Evolutionary conservation across 768 basidiomycete species (phyloP), one percentile per base, ranked within the genome.

Genomic region (Leccinum broughii): DNA sequence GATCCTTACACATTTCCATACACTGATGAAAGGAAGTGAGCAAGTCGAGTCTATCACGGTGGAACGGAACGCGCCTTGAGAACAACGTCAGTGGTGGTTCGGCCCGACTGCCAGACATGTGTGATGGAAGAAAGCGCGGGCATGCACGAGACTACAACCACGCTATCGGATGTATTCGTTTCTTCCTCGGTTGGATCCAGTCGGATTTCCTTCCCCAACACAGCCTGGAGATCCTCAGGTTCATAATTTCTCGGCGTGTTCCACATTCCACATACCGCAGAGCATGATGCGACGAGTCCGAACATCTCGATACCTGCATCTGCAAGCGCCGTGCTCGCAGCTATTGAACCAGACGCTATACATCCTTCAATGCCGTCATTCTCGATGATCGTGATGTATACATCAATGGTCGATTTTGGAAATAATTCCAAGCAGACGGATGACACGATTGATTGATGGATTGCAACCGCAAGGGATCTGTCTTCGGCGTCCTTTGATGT

Each of bases 391-490:
- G 87, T 90, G 55, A 99, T 77, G 73, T 92, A 96, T 50, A 98
- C 79, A 76, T 99, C 97, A 66, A 98, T 86, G 9, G 89, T 88
- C 0, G 94, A 91, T 72, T 99, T 99, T 15, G 97, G 96, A n/a
- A 97, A 80, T 1, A 90, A 80, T 67, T 96, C 93, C 46, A 98
- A 81, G 46, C 93, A 85, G 11, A 98, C 83, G 7, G 95, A 85
- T 0, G 97, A 87, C 1, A 86, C 75, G 17, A 99, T 80, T 2
- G 93, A 87, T 73, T 97, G 95, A 56, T 92, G 87, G 32, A 99
- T 86, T 20, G 91, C 85, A 49, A 88, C 82, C 1, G 92, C 87
- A 35, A 98, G 78, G 1, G 92, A 87, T 53, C 92, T 81, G 64
- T 98, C 94, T 77, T 99, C 97, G 8, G 93, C 93, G 70, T 98